Percentiles rank a stretch among this genome's conserved stretches.
These are phyloP conservation scores for Aechmea fasciata DNA, from an alignment of 176 grass and related monocot genomes.

Conservation along the genomic window DNA sequence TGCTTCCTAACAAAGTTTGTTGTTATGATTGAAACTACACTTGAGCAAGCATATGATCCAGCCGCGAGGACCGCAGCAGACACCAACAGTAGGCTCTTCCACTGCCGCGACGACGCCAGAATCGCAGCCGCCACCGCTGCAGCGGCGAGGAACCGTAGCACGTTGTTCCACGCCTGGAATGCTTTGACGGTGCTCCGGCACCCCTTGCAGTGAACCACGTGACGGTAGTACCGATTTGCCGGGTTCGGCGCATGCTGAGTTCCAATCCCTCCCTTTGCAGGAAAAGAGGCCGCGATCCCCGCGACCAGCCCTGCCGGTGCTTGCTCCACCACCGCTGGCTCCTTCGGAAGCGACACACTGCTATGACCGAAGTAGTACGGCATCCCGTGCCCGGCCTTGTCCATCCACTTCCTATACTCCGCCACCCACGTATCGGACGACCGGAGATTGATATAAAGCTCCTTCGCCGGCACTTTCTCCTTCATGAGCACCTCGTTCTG, in stretches of 20 bases:
- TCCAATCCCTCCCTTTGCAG: constrained; percentile 71
- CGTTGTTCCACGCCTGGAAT: constrained; percentile 43
- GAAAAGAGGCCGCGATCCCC: constrained; percentile 56
- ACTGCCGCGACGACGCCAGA: constrained; percentile 29
- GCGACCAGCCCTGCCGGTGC: constrained; percentile 57
- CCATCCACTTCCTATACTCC: constrained; percentile 97
- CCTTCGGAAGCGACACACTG: constrained; percentile 33
- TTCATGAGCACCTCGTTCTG: constrained; percentile 85
- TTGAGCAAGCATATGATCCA: constrained; percentile 38
- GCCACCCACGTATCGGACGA: constrained; percentile 80
- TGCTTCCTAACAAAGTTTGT: constrained; percentile 84
- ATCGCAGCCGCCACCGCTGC: constrained; percentile 37
- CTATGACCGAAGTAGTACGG: constrained; percentile 94
- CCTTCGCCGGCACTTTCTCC: constrained; percentile 72
- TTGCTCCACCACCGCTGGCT: constrained; percentile 73
- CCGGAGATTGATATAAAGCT: constrained; percentile 79
- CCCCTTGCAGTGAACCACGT: constrained; percentile 91
- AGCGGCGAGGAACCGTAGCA: constrained; percentile 24
- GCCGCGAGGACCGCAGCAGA: constrained; percentile 36
- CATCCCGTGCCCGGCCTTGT: constrained; percentile 75
- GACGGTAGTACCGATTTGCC: constrained; percentile 71
- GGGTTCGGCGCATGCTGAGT: constrained; percentile 62
- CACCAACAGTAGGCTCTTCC: constrained; percentile 35
- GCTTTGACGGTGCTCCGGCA: constrained; percentile 41
- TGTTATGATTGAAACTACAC: constrained; percentile 52